Evolutionary conservation across 2,329 filamentous ascomycete genomes (phyloP), one percentile per base, ranked within the genome.

Genomic region (Pseudogymnoascus sp.): DNA sequence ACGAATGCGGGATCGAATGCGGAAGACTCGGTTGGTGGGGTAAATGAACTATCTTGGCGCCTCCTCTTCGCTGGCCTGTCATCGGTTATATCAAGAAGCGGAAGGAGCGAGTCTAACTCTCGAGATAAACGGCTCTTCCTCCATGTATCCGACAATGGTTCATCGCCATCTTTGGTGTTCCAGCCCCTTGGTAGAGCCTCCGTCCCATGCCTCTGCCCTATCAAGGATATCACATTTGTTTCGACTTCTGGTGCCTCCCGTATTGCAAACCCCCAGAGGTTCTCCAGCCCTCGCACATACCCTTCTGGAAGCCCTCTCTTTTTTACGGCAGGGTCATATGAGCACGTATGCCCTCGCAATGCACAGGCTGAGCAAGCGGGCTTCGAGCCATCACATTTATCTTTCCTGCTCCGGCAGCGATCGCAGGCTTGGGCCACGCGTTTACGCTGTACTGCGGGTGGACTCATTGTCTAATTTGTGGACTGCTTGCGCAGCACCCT

Each of bases 261-360:
- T 37, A 62, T 43, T 12, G 61, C 50, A 43, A 62, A 57, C 11
- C 61, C 61, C 34, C 59, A 60, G 20, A 62, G 43, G 20, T 54
- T 73, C 71, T 91, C 88, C 16, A 91, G 76, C 0, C 86, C 86
- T 34, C 87, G 81, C 61, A 91, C 85, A 67, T 90, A 90, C 12
- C 88, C 88, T 4, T 87, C 88, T 69, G 87, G 87, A 11, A 91
- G 84, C 11, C 88, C 88, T 64, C 88, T 79, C 71, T 90, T 90
- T 72, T 89, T 89, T 5, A 85, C 83, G 50, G 82, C 83, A 60
- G 85, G 80, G 62, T 85, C 82, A 70, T 90, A 91, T 9, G 85
- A 84, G 71, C 88, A 91, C 30, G 77, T 70, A 58, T 87, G 78
- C 59, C 79, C 81, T 63, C 87, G 81, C 4, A 81, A 76, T 6